A percentile compares a stretch with the other conserved stretches of the same genome.
Evolutionary conservation across 495 filamentous ascomycete genomes (phyloP).

Genomic region (Mytilinidion resinicola): DNA sequence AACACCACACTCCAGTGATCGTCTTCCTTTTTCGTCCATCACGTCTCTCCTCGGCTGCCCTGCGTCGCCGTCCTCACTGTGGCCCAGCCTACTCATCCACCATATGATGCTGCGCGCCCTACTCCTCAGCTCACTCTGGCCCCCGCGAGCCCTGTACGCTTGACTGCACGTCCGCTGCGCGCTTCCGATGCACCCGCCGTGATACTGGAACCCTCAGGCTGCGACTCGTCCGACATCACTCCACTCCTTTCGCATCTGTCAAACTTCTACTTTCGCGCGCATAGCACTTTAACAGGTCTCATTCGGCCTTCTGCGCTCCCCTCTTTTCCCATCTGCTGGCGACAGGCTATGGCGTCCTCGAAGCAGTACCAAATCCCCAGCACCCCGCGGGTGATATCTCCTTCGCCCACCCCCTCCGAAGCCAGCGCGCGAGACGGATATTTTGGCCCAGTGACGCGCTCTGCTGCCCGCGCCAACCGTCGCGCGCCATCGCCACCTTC

Average conservation of each 20-base stretch:
- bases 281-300: conserved; percentile 21
- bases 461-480: conserved; percentile 24
- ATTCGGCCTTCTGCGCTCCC: conserved; percentile 24
- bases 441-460: conserved; percentile 36
- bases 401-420: conserved; percentile 41
- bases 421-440: conserved; percentile 34
- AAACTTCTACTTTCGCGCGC: conserved; percentile 18
- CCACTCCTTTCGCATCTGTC: conserved; percentile 14
- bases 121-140: conserved; percentile 16
- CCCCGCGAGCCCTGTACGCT: conserved; percentile 9
- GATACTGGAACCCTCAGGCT: neutral
- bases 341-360: conserved; percentile 32
- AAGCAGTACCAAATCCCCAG: conserved; percentile 33
- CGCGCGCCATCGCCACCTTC: conserved; percentile 23
- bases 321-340: conserved; percentile 23
- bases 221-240: conserved; percentile 5
- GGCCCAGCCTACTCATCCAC: conserved; percentile 9
- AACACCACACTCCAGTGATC: no score
- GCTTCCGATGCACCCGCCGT: conserved; percentile 3
- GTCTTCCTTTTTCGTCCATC: no score
- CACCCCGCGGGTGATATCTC: conserved; percentile 42
- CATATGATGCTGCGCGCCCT: conserved; percentile 24
- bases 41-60: no score
- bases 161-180: neutral
- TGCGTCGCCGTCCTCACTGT: neutral